These are phyloP conservation scores for Heterobasidion irregulare DNA, from an alignment of 1,284 basidiomycete genomes.

Conservation along the genomic window DNA sequence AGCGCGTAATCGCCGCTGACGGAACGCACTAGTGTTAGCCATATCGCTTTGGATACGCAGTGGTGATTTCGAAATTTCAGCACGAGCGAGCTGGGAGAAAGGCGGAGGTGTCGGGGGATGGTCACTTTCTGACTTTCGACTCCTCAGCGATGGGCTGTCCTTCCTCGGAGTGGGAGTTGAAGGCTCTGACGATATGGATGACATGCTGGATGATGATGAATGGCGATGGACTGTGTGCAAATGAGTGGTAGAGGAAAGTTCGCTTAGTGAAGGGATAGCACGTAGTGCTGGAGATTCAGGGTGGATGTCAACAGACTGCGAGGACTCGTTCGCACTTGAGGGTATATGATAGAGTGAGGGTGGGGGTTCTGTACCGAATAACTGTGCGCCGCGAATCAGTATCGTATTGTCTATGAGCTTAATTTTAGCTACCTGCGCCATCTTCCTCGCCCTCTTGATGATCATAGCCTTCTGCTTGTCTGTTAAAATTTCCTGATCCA, in stretches of 20 bases:
- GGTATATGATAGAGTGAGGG: slow-evolving; percentile 24
- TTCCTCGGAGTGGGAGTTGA: slow-evolving; percentile 2
- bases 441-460: slow-evolving; percentile 37
- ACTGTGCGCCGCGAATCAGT: slow-evolving; percentile 16
- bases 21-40: slow-evolving; percentile 20
- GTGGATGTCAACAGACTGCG: background rate
- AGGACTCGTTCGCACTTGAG: slow-evolving; percentile 8
- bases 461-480: slow-evolving; percentile 28
- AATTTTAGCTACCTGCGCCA: slow-evolving; percentile 30
- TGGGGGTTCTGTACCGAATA: slow-evolving; percentile 39
- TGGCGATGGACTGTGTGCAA: background rate
- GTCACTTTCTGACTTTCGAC: slow-evolving; percentile 1
- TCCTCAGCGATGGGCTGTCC: background rate
- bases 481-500: slow-evolving; percentile 12
- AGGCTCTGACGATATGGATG: slow-evolving; percentile 15
- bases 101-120: background rate
- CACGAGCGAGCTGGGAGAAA: background rate
- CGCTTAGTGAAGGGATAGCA: slow-evolving; percentile 14
- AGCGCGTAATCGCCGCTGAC: slow-evolving; percentile 36
- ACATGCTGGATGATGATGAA: slow-evolving; percentile 8
- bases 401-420: background rate
- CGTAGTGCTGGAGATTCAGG: slow-evolving; percentile 16
- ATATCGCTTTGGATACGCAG: background rate
- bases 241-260: slow-evolving; percentile 5
- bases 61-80: background rate